Percentiles rank a stretch among this genome's conserved stretches.
Conservation (phyloP, 257 asterid species). For the Ilex aquifolium region DNA sequence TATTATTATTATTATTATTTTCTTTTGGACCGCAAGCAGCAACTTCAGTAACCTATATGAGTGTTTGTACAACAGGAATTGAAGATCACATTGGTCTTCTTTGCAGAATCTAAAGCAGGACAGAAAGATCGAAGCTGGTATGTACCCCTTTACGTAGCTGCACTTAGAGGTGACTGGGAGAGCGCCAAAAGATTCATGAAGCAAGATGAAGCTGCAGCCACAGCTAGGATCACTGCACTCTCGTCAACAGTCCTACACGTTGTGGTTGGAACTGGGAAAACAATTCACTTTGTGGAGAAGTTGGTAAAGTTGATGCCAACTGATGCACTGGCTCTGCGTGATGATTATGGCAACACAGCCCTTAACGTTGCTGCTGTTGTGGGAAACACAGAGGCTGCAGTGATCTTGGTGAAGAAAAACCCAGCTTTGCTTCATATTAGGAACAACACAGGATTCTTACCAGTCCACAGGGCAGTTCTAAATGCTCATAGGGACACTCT, state of each 20-base stretch:
- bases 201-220: background rate
- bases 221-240: too few relatives aligned
- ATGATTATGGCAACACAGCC: background rate
- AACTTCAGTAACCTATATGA: too few relatives aligned
- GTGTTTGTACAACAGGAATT: too few relatives aligned
- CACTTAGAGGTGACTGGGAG: conserved; percentile 4
- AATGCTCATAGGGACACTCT: background rate
- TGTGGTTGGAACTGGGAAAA: too few relatives aligned
- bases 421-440: background rate
- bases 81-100: too few relatives aligned
- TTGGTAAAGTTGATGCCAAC: too few relatives aligned
- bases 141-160: conserved; percentile 1
- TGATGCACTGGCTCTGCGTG: too few relatives aligned
- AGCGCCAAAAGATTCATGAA: conserved; percentile 4
- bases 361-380: background rate
- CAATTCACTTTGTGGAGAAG: too few relatives aligned
- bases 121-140: conserved; percentile 9
- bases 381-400: background rate
- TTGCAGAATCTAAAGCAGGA: background rate
- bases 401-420: background rate
- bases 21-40: too few relatives aligned
- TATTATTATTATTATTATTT: too few relatives aligned
- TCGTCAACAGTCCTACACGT: too few relatives aligned
- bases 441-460: background rate
- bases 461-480: background rate